Evolutionary conservation across 768 basidiomycete species (phyloP).

Genomic region (Xerocomus brunneocitrinus): DNA sequence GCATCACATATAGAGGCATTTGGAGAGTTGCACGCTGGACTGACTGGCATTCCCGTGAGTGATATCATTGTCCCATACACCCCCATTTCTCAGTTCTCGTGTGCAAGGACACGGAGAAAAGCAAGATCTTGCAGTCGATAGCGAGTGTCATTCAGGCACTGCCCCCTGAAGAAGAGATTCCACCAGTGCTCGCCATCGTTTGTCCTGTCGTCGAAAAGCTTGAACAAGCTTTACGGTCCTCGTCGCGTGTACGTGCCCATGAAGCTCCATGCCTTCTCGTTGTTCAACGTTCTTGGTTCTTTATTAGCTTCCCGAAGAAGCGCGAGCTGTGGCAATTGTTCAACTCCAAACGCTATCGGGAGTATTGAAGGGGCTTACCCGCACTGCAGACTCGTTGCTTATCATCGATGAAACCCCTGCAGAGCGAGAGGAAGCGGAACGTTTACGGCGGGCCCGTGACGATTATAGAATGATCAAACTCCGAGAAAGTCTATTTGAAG

Average conservation of each 20-base stretch:
- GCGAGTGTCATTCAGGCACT: slow-evolving; percentile 91
- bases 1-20: slow-evolving; percentile 84
- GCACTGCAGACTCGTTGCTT: slow-evolving; percentile 62
- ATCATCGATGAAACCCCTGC: slow-evolving; percentile 57
- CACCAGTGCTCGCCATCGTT: slow-evolving; percentile 75
- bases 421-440: slow-evolving; percentile 46
- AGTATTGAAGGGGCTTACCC: slow-evolving; percentile 82
- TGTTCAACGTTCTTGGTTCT: not conserved
- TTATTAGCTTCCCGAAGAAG: slow-evolving; percentile 65
- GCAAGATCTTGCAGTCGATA: slow-evolving; percentile 88
- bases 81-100: not conserved
- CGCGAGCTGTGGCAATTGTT: slow-evolving; percentile 57
- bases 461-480: slow-evolving; percentile 61
- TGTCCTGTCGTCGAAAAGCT: slow-evolving; percentile 70
- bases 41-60: slow-evolving; percentile 70
- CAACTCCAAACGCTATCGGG: slow-evolving; percentile 81
- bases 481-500: slow-evolving; percentile 60
- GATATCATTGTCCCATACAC: not conserved
- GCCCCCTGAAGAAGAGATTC: slow-evolving; percentile 70
- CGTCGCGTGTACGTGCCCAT: slow-evolving; percentile 42
- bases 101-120: slow-evolving; percentile 72
- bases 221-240: slow-evolving; percentile 53
- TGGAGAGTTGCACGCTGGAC: slow-evolving; percentile 72
- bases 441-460: slow-evolving; percentile 55
- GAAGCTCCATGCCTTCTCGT: not conserved